phyloP scores from a whole-genome alignment of 768 basidiomycete genomes.

The Hygrocybe punicea region DNA sequence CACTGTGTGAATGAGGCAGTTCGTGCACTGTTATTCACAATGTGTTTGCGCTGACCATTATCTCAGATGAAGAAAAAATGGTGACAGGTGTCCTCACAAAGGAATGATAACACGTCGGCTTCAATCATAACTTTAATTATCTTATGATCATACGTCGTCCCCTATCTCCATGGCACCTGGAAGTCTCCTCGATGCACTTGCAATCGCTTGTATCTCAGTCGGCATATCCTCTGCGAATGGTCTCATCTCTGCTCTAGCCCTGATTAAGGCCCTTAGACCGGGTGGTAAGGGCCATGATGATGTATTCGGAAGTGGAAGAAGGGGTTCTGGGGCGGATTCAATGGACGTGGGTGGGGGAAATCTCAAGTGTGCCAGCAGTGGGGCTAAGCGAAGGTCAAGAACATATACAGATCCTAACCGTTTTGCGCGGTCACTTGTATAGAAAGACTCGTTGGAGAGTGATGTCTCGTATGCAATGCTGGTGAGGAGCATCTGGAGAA shows the following conservation, averaged over 20 bases:
- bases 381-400: conserved; percentile 58
- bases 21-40: conserved; percentile 25
- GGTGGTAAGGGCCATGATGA: conserved; percentile 50
- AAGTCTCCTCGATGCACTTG: conserved; percentile 22
- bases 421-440: conserved; percentile 22
- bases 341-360: conserved; percentile 45
- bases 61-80: conserved; percentile 28
- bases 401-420: conserved; percentile 44
- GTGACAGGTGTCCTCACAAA: conserved; percentile 15
- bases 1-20: conserved; percentile 79
- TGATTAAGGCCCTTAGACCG: conserved; percentile 44
- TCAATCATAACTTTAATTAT: too few relatives aligned
- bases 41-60: background rate
- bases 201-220: conserved; percentile 22
- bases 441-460: conserved; percentile 27
- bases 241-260: conserved; percentile 45
- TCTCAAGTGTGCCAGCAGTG: conserved; percentile 56
- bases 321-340: conserved; percentile 26
- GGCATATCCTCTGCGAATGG: conserved; percentile 21
- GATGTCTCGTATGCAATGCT: conserved; percentile 67
- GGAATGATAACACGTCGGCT: background rate
- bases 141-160: background rate
- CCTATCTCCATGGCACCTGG: conserved; percentile 36
- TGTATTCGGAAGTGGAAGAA: conserved; percentile 61
- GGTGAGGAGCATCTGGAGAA: conserved; percentile 62